Conservation (phyloP, 371 early-diverging fungal species). For the Cokeromyces recurvatus region DNA sequence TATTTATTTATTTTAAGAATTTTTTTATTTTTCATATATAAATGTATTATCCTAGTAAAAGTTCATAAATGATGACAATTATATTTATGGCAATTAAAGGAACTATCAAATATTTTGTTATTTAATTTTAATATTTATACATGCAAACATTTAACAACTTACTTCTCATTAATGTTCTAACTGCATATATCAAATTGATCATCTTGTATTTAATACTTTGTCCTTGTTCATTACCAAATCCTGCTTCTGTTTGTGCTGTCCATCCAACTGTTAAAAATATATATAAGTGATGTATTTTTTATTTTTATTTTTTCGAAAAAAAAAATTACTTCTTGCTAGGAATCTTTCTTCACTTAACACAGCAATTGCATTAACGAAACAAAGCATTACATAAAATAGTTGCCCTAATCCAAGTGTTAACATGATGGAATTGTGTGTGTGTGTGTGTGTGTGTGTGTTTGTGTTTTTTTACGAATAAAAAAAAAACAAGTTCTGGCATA, state of each 20-base stretch:
- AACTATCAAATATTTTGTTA: slow-evolving; percentile 41
- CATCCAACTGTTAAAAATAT: slow-evolving; percentile 52
- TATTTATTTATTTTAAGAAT: not conserved
- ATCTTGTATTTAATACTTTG: slow-evolving; percentile 77
- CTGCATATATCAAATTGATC: slow-evolving; percentile 86
- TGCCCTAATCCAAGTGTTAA: slow-evolving; percentile 68
- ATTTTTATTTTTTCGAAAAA: not conserved
- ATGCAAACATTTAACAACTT: slow-evolving; percentile 22
- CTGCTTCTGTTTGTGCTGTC: slow-evolving; percentile 61
- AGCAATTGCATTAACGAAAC: slow-evolving; percentile 89
- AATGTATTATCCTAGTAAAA: slow-evolving; percentile 68
- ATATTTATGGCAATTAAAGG: slow-evolving; percentile 82
- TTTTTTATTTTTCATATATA: not conserved
- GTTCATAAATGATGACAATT: slow-evolving; percentile 80
- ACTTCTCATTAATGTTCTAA: slow-evolving; percentile 90
- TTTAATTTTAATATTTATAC: not conserved
- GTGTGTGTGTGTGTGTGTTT: too few species aligned
- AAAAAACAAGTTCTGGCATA: too few species aligned
- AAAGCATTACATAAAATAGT: slow-evolving; percentile 71
- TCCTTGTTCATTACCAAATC: slow-evolving; percentile 62
- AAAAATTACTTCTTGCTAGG: slow-evolving; percentile 80
- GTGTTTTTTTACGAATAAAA: too few species aligned
- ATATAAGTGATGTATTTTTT: not conserved
- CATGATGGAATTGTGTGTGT: too few species aligned
- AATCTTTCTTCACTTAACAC: slow-evolving; percentile 94